phyloP scores from a whole-genome alignment of 257 asterid genomes.

The Plantago elongata region DNA sequence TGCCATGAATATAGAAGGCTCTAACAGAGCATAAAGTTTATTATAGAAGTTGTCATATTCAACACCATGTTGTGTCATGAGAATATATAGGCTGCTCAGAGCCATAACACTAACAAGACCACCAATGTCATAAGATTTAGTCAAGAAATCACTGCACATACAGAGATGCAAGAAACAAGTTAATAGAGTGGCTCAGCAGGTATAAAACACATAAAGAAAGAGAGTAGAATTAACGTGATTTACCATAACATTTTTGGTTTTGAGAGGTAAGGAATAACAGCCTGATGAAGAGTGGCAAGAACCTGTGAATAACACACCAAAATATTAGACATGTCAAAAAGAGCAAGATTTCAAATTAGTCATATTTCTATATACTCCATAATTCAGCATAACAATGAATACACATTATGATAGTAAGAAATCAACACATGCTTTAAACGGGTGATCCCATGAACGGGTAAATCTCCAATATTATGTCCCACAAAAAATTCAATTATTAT shows the following conservation, averaged over 20 bases:
- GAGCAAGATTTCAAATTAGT: conserved; percentile 1
- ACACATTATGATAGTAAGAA: too few species aligned
- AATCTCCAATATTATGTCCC: too few species aligned
- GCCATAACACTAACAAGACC: conserved; percentile 98
- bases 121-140: conserved; percentile 87
- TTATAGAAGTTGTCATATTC: conserved; percentile 90
- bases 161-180: conserved; percentile 16
- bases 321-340: background rate
- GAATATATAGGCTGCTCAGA: conserved; percentile 78
- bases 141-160: conserved; percentile 85
- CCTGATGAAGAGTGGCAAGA: conserved; percentile 68
- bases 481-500: too few species aligned
- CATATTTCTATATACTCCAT: background rate
- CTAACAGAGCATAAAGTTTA: conserved; percentile 82
- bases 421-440: too few species aligned
- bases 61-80: conserved; percentile 93
- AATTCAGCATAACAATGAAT: too few species aligned
- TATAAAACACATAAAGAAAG: background rate
- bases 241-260: conserved; percentile 89
- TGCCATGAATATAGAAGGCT: conserved; percentile 83
- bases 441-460: too few species aligned
- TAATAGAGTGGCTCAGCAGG: background rate
- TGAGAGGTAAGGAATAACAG: conserved; percentile 73
- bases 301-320: conserved; percentile 42
- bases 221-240: conserved; percentile 4